Base-by-base conservation (phyloP, 2,329 filamentous ascomycete species). In the Helicocarpus griseus region DNA sequence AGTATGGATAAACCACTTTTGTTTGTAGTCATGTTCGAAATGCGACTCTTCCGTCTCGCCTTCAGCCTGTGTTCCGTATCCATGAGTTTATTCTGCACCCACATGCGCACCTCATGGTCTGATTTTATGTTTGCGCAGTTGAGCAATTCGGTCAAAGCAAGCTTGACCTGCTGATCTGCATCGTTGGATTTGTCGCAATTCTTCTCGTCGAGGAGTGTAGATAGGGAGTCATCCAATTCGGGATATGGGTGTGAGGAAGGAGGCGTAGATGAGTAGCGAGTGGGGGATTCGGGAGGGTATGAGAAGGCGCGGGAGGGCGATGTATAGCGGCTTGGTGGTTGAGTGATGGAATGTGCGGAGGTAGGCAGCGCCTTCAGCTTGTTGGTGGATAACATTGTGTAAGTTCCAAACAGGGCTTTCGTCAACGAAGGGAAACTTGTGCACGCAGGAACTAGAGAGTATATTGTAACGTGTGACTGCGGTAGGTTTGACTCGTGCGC, bases 71-170 rank as follows among this genome's bases (percentile, higher is more conserved):
- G 53, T 38, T 58, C 56, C 6, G 55, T 56, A 22, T 57, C 56
- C 56, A 58, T 57, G 46, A 58, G 50, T 28, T 49, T 52, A 35
- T 58, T 58, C 51, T 58, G 56, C 43, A 58, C 53, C 56, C 56
- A 58, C 50, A 55, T 22, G 26, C 56, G 56, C 19, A 52, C 47
- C n/a, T 58, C 53, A 11, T 53, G 56, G 22, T 58, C 55, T 2
- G 45, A 39, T 35, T 58, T 58, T 39, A 57, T 54, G 19, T 53
- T 35, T 2, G 49, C 48, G 38, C 52, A 58, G 36, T 58, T 58
- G 29, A 58, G 50, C 22, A 58, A 47, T 24, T 56, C 55, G 13
- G 52, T 58, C 36, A 58, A 28, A 5, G 55, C 56, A 2, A 58
- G 52, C 38, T 58, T 58, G 26, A 58, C 52, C 45, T 57, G 56